Base-by-base conservation (phyloP, 23 red algal genomes). In the Gracilariopsis chorda region DNA sequence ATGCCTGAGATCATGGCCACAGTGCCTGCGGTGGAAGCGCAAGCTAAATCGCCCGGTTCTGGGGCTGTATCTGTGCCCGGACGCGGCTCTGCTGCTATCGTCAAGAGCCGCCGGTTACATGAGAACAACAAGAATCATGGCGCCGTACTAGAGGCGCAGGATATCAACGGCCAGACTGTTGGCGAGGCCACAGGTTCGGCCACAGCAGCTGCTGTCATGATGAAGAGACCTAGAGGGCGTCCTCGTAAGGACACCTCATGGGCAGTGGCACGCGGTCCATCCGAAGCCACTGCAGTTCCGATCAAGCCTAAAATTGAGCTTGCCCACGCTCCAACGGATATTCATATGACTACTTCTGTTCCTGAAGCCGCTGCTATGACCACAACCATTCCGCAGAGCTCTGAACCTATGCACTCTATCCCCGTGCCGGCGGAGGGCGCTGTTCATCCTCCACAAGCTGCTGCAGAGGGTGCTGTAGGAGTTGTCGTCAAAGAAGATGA, bases 221-320 rank as follows among this genome's bases (percentile, higher is more conserved):
- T 89, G 13, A 89, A 76, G 29, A 89, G 85, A 61, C 85, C 85
- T 12, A 64, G 85, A 51, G 85, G 85, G 7, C 48, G 85, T 11
- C 85, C 85, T n/a, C 85, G 85, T 52, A 89, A 89, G 40, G 85
- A 89, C 62, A 69, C 68, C 13, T 89, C 85, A 9, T 89, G 85
- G 85, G 68, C 85, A 7, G 32, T 78, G 76, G 27, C 52, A 2
- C 85, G 72, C 37, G 48, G 10, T 47, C 72, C 51, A 14, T 42
- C 36, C 49, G 53, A 47, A 21, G 14, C 85, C 12, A 3, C 70
- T 53, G 37, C 49, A 55, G 45, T 19, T 28, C 13, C 76, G 7
- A 7, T 46, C 48, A 89, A 61, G 85, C 51, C 67, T 16, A 89
- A 64, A 28, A 28, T 63, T 30, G 47, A 55, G 33, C 48, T n/a